Evolutionary conservation across 2,329 filamentous ascomycete genomes (phyloP), one percentile per base, ranked within the genome.

Genomic region (Clarireedia monteithiana): DNA sequence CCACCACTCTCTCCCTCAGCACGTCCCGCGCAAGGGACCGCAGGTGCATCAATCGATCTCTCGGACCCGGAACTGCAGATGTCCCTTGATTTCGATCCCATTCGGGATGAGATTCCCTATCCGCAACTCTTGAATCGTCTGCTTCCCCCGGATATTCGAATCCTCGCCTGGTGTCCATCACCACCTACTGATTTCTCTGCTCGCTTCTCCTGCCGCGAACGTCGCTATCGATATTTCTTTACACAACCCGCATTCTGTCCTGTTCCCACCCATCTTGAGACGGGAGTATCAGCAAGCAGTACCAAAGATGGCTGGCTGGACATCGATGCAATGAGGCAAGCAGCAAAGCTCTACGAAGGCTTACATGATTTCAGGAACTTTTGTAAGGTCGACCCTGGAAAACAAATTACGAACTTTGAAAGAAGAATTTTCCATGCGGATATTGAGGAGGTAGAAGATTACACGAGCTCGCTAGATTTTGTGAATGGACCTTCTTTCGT

Each of bases 181-280:
- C 89, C 88, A 15, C 89, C 91, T 0, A 73, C 80, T 7, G 81
- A 82, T 59, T 99, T 99, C 71, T 91, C 89, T 36, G 94, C 94
- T 4, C 85, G 94, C 42, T 96, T 96, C 77, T 91, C 88, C 53
- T 99, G 94, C 72, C 83, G 86, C 59, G 91, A 96, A 72, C 81
- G 94, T 23, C 86, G 88, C 62, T 99, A 99, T 74, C 85, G 89
- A 57, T 99, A 99, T 73, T 97, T 96, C 76, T 99, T 99, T 75
- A 97, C 94, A 0, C 90, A 96, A 69, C 94, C 94, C 0, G 89
- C 88, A 1, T 96, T 90, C 67, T 75, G 83, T 2, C 90, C 90
- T 0, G 76, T 81, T 4, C 83, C 86, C 0, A 73, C 77, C 1
- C 67, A 76, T 20, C 59, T 79, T 39, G 81, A 80, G 5, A 73